These are phyloP conservation scores for Pharnaceum exiguum DNA, from an alignment of 148 eudicot genomes.

Conservation along the genomic window DNA sequence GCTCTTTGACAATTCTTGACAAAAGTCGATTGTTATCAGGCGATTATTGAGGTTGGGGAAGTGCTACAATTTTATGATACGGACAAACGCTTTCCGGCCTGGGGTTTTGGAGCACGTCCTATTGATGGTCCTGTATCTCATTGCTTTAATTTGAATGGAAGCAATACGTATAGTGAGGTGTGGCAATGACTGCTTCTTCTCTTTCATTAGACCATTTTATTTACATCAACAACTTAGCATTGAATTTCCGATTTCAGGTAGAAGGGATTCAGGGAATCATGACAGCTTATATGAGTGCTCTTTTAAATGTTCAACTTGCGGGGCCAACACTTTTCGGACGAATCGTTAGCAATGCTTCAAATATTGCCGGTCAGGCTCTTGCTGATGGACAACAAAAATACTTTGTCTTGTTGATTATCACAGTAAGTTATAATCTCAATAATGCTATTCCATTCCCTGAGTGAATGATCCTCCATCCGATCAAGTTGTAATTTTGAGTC, in stretches of 20 bases:
- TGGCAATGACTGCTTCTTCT: slow-evolving; percentile 1
- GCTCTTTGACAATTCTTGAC: slow-evolving; percentile 2
- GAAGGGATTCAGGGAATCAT: slow-evolving; percentile 95
- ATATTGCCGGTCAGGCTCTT: slow-evolving; percentile 67
- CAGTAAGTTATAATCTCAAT: slow-evolving; percentile 52
- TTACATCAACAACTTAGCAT: too few relatives aligned
- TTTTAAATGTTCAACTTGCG: slow-evolving; percentile 87
- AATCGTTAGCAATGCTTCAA: slow-evolving; percentile 67
- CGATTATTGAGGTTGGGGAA: slow-evolving; percentile 84
- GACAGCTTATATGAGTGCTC: slow-evolving; percentile 77
- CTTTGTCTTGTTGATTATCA: slow-evolving; percentile 80
- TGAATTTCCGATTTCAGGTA: slow-evolving; percentile 58
- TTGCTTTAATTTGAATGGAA: slow-evolving; percentile 96
- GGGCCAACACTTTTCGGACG: slow-evolving; percentile 98
- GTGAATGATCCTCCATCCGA: too few relatives aligned
- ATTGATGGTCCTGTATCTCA: slow-evolving; percentile 98
- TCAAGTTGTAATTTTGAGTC: background rate
- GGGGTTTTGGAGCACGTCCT: slow-evolving; percentile 99
- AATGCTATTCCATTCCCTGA: too few relatives aligned
- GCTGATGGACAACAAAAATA: slow-evolving; percentile 61
- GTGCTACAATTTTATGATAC: slow-evolving; percentile 92
- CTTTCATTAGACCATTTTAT: too few relatives aligned
- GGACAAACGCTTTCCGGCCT: slow-evolving; percentile 88
- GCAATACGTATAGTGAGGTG: slow-evolving; percentile 90
- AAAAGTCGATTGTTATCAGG: slow-evolving; percentile 39